Percentiles rank a stretch among this genome's conserved stretches.
Evolutionary conservation across 345 rosid genomes (phyloP).

Genomic region (Sisymbrium irio): DNA sequence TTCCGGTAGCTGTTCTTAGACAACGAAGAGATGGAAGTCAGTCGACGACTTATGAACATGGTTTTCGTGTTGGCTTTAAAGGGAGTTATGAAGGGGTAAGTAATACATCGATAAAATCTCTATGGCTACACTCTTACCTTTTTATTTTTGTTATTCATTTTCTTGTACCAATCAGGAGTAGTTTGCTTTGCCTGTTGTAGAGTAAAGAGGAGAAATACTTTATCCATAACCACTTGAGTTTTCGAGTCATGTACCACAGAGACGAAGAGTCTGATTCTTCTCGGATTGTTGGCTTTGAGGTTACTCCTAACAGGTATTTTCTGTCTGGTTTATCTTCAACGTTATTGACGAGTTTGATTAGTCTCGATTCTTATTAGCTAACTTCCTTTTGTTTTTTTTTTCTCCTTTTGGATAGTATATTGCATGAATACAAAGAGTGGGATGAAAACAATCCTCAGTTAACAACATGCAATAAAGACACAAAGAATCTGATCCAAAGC

Average conservation of each 20-base stretch:
- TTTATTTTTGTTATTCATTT: neutral
- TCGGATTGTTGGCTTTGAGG: slow-evolving; percentile 95
- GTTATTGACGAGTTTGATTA: neutral
- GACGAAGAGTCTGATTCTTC: slow-evolving; percentile 75
- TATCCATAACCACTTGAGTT: slow-evolving; percentile 89
- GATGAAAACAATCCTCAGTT: slow-evolving; percentile 73
- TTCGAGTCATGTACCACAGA: slow-evolving; percentile 87
- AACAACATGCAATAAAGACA: slow-evolving; percentile 86
- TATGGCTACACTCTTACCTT: neutral
- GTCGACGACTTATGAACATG: slow-evolving; percentile 89
- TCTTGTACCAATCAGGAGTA: slow-evolving; percentile 7
- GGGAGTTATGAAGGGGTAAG: slow-evolving; percentile 94
- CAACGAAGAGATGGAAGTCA: slow-evolving; percentile 87
- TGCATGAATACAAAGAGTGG: slow-evolving; percentile 95
- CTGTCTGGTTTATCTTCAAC: neutral
- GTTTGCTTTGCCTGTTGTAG: slow-evolving; percentile 42
- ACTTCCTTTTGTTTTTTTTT: neutral
- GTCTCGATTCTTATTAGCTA: neutral
- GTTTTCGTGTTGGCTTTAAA: slow-evolving; percentile 93
- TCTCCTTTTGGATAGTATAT: slow-evolving; percentile 48
- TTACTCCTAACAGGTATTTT: slow-evolving; percentile 75
- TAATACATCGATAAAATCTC: slow-evolving; percentile 31
- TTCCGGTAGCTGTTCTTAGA: slow-evolving; percentile 95
- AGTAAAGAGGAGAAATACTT: slow-evolving; percentile 89
- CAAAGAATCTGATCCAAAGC: slow-evolving; percentile 76